Percentiles rank a stretch among this genome's conserved stretches.
Evolutionary conservation across 148 eudicot genomes (phyloP).

Genomic region (Chenopodium quinoa): DNA sequence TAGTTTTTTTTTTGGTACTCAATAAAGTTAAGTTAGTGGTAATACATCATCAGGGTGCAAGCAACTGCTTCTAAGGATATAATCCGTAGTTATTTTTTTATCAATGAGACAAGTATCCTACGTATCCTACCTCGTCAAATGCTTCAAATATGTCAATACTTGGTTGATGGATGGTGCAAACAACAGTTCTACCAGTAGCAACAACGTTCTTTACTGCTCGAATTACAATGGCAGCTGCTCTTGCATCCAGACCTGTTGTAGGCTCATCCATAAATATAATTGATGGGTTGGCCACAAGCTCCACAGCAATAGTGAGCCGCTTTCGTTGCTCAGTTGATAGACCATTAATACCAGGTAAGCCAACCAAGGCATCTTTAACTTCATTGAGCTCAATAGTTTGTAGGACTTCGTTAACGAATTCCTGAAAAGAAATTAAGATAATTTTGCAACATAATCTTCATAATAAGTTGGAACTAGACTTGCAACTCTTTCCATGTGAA

Average conservation of each 20-base stretch:
- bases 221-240: constrained; percentile 86
- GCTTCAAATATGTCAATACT: constrained; percentile 89
- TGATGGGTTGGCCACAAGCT: constrained; percentile 86
- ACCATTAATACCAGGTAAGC: constrained; percentile 59
- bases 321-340: constrained; percentile 83
- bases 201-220: constrained; percentile 72
- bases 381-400: constrained; percentile 69
- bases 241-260: constrained; percentile 80
- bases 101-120: background rate
- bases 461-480: background rate
- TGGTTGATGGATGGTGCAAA: constrained; percentile 92
- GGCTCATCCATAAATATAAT: constrained; percentile 91
- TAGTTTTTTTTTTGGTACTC: background rate
- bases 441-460: background rate
- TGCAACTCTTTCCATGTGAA: background rate
- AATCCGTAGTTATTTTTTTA: background rate
- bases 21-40: background rate
- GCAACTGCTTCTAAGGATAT: background rate
- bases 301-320: constrained; percentile 78
- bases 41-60: background rate
- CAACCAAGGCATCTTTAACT: constrained; percentile 63
- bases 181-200: constrained; percentile 77
- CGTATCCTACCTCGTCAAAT: constrained; percentile 66
- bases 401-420: constrained; percentile 69
- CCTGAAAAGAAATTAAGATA: constrained; percentile 33